Evolutionary conservation across 2,329 filamentous ascomycete genomes (phyloP), one percentile per base, ranked within the genome.

Genomic region (Diaporthe humulicola): DNA sequence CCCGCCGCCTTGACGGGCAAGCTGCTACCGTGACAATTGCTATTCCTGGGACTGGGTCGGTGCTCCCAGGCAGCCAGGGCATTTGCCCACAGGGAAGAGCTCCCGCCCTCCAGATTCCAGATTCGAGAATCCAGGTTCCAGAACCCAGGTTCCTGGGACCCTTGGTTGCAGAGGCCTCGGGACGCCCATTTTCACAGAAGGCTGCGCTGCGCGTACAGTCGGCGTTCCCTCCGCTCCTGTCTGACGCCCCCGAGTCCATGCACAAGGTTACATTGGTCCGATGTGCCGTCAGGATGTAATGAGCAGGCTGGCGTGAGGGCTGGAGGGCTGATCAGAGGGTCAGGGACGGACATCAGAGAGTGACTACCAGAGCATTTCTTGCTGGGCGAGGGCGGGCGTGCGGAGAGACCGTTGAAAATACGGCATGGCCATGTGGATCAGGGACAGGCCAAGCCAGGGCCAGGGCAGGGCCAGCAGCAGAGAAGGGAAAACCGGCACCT

Each of bases 401-500:
- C 58, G 70, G 70, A 72, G 60, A 56, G 57, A 72, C 70, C 70
- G 70, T 72, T 72, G 57, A 56, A 54, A 33, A 64, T 42, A 72
- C 57, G 57, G 70, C 64, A 72, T 56, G 48, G 25, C 64, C 64
- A 69, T 69, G 64, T 69, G 64, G 64, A 69, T 48, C 64, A 40
- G 22, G 64, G 45, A 52, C 61, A 67, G 61, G 61, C 61, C 61
- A 67, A n/a, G n/a, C 58, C 17, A 60, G 38, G 38, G 10, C 40
- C 58, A 30, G 42, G 28, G 42, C 61, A 38, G 30, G 42, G 28
- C 61, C 61, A 38, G 30, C 61, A 25, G 42, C 61, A 66, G 22
- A 17, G 40, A 38, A 57, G 48, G 64, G 64, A 50, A 69, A 40
- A 38, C 54, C 58, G 66, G 56, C 30, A 56, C 22, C 45, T 64